Evolutionary conservation across 306 rosid species (phyloP), one percentile per base, ranked within the genome.

Genomic region (Prunus mira): DNA sequence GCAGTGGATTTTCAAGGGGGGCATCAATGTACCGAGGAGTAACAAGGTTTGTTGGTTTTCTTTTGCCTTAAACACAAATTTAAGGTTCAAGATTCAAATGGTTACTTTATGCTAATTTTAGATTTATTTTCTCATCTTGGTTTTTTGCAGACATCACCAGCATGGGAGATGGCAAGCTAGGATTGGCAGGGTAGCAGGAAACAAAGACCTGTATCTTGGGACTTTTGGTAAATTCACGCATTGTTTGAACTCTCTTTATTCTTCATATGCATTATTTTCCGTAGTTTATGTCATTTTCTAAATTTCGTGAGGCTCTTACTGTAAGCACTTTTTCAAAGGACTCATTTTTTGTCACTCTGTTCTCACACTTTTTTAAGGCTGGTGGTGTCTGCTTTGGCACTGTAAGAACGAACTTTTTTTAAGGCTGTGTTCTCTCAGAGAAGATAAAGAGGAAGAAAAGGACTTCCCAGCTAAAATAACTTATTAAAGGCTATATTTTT

Each of bases 111-210:
- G 76, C 38, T 62, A 30, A 55, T 57, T 51, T 47, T 61, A 13
- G 22, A 61, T 15, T 22, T 72, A 58, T 70, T 69, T 18, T 47
- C 28, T 45, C 3, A 12, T 30, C 56, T 13, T 73, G 14, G 19
- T 14, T 70, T 61, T 79, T 41, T 85, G 49, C 80, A 96, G 99
- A 69, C 99, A 96, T 82, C 99, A 96, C 67, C 99, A 96, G 67
- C 98, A 96, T 73, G 99, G 99, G 32, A 87, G 99, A 86, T 96
- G 99, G 99, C 99, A 96, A 84, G 99, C 99, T 58, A 86, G 99
- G 83, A 96, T 96, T 22, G 99, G 99, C 78, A 88, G 99, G 63
- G 99, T 96, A 22, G 99, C 99, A 15, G 99, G 99, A 68, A 96
- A 96, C 88, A 96, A 96, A 60, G 99, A 96, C 82, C 96, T 96